Evolutionary conservation across 1,284 basidiomycete species (phyloP).

Genomic region (Lentinula novae-zelandiae): DNA sequence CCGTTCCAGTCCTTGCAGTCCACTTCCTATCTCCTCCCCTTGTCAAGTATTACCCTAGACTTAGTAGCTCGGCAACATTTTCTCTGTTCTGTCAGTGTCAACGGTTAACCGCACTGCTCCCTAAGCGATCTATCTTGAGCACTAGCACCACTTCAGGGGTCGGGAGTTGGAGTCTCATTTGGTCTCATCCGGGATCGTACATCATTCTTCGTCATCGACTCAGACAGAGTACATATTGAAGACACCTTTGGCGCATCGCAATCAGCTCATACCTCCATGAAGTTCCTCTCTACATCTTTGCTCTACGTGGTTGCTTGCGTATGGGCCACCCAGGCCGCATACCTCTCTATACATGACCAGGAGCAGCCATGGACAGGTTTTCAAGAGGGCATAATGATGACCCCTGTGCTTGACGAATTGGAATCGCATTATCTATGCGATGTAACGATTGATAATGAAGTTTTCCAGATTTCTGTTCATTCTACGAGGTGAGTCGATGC

Average conservation of each 20-base stretch:
- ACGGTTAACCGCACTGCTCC: neutral
- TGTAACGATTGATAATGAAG: neutral
- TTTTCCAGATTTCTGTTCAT: slow-evolving; percentile 1
- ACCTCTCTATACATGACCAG: neutral
- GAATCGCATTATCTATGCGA: slow-evolving; percentile 5
- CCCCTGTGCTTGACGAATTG: neutral
- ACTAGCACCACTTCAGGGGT: neutral
- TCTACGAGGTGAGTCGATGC: neutral
- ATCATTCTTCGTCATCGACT: neutral
- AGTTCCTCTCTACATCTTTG: neutral
- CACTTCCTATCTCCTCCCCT: neutral
- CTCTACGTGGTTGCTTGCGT: neutral
- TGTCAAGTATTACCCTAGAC: no score
- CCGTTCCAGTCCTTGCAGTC: neutral
- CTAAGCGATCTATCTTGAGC: neutral
- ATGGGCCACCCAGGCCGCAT: neutral
- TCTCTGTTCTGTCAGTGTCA: neutral
- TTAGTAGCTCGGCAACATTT: no score
- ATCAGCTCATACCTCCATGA: neutral
- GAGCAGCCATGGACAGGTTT: neutral
- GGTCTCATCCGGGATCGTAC: neutral
- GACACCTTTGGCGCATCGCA: neutral
- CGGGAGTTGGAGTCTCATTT: neutral
- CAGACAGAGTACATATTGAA: neutral
- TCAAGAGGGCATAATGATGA: neutral